These are phyloP conservation scores for Amaranthus tricolor DNA, from an alignment of 179 eudicot genomes.

Conservation along the genomic window DNA sequence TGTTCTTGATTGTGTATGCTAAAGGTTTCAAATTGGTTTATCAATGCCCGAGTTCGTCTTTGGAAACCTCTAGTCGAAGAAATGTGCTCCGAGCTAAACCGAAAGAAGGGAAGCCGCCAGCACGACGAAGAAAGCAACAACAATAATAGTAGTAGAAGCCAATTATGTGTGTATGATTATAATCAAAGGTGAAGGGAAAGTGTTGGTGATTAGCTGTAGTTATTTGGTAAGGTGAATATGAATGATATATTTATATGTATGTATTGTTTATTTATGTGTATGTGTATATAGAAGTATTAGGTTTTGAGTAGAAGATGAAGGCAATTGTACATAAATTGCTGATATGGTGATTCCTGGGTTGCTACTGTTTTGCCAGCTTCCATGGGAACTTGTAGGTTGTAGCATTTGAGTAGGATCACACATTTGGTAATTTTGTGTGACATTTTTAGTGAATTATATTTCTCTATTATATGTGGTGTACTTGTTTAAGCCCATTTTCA, in stretches of 20 bases:
- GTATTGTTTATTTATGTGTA: neutral
- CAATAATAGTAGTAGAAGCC: constrained; percentile 13
- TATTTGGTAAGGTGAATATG: constrained; percentile 15
- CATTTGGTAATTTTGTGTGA: neutral
- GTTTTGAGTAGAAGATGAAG: constrained; percentile 12
- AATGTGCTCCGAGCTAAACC: constrained; percentile 75
- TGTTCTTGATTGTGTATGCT: neutral
- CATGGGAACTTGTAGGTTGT: neutral
- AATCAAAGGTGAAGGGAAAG: constrained; percentile 8
- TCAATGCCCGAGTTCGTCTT: constrained; percentile 94
- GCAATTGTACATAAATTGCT: constrained; percentile 32
- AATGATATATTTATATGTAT: neutral
- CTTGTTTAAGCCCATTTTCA: neutral
- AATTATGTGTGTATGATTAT: constrained; percentile 26
- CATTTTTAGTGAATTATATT: neutral
- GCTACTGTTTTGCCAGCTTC: constrained; percentile 23
- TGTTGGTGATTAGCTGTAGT: neutral
- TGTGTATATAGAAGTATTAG: constrained; percentile 7
- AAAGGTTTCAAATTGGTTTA: constrained; percentile 95
- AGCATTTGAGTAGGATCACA: constrained; percentile 13
- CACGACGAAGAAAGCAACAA: constrained; percentile 24
- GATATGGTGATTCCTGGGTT: constrained; percentile 14
- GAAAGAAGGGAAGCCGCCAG: constrained; percentile 39
- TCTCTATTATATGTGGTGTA: too few species aligned
- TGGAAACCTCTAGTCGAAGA: constrained; percentile 97